phyloP scores from a whole-genome alignment of 2,329 filamentous ascomycete species.

The Exophiala spinifera region DNA sequence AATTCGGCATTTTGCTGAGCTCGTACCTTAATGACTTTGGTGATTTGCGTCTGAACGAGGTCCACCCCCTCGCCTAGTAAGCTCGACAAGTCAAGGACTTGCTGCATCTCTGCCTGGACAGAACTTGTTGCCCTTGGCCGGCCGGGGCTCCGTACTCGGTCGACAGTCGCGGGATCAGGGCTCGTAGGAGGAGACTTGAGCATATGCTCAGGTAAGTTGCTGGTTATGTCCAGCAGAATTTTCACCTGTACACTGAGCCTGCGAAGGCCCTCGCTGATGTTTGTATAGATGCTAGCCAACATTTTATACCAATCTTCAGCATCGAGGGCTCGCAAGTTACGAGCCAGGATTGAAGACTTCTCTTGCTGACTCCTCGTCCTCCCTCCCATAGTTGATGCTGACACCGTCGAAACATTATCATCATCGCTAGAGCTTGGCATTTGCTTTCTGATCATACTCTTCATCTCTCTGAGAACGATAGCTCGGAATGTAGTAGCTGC shows the following conservation, averaged over 20 bases:
- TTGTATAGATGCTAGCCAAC: constrained; percentile 77
- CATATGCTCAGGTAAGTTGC: constrained; percentile 46
- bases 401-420: constrained; percentile 85
- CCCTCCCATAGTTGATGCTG: constrained; percentile 71
- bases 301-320: constrained; percentile 80
- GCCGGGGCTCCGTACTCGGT: constrained; percentile 19
- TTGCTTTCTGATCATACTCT: constrained; percentile 76
- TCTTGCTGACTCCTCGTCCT: constrained; percentile 74
- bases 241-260: constrained; percentile 89
- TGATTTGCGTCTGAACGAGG: constrained; percentile 62
- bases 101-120: constrained; percentile 58
- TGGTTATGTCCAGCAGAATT: constrained; percentile 89
- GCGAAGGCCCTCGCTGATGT: constrained; percentile 80
- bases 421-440: constrained; percentile 92
- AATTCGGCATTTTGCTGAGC: constrained; percentile 58
- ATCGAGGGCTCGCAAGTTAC: constrained; percentile 81
- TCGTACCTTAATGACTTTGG: constrained; percentile 61
- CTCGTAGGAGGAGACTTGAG: constrained; percentile 50
- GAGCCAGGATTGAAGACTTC: constrained; percentile 81
- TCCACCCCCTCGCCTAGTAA: constrained; percentile 65
- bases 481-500: constrained; percentile 85
- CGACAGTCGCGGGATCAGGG: constrained; percentile 34
- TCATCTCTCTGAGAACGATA: constrained; percentile 78
- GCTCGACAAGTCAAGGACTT: constrained; percentile 64
- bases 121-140: constrained; percentile 24